phyloP scores from a whole-genome alignment of 345 rosid species.

The Bruguiera gymnorhiza region DNA sequence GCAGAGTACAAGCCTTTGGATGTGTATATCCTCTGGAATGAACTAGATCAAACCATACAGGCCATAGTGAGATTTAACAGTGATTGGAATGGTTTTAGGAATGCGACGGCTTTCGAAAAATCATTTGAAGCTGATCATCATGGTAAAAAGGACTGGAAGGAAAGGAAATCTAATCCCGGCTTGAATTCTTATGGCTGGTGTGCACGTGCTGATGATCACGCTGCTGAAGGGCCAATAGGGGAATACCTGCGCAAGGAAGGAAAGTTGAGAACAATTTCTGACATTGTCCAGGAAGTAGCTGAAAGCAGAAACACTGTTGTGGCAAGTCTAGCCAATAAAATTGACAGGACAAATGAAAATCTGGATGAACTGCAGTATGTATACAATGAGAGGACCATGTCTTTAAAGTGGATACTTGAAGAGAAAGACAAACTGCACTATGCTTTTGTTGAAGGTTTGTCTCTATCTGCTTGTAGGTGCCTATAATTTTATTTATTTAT shows the following conservation, averaged over 20 bases:
- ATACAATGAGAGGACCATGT: constrained; percentile 57
- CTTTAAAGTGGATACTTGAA: constrained; percentile 58
- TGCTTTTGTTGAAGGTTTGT: constrained; percentile 66
- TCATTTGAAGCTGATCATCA: constrained; percentile 44
- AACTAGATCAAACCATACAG: constrained; percentile 30
- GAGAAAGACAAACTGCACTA: constrained; percentile 62
- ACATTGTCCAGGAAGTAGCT: constrained; percentile 43
- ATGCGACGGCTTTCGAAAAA: constrained; percentile 62
- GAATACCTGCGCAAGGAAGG: constrained; percentile 61
- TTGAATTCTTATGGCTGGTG: constrained; percentile 63
- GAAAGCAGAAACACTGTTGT: constrained; percentile 42
- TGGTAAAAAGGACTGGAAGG: constrained; percentile 58
- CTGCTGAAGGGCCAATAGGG: constrained; percentile 59
- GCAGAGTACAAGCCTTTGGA: constrained; percentile 51
- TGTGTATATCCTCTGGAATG: constrained; percentile 49
- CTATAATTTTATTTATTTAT: too few species aligned
- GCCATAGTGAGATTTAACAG: constrained; percentile 54
- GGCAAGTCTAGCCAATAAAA: constrained; percentile 45
- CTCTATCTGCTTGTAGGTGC: too few species aligned
- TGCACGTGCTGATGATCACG: constrained; percentile 69
- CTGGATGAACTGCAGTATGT: constrained; percentile 47
- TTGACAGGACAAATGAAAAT: constrained; percentile 62
- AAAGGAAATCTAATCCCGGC: constrained; percentile 29
- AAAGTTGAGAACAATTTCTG: constrained; percentile 49
- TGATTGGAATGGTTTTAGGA: constrained; percentile 61